Evolutionary conservation across 163 green algal genomes (phyloP).

Genomic region (Coccomyxa subellipsoidea): DNA sequence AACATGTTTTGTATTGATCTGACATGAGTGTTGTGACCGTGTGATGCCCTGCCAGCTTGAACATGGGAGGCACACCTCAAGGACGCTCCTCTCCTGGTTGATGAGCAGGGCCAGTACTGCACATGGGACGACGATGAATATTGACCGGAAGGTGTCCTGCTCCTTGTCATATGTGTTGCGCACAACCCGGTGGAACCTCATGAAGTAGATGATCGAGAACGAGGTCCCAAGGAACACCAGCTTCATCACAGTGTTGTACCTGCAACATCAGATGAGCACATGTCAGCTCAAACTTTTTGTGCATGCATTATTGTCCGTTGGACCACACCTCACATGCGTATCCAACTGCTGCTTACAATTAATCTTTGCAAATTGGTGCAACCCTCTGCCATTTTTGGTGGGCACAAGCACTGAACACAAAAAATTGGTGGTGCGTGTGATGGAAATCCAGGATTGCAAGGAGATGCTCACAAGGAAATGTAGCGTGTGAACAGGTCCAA

Average conservation of each 20-base stretch:
- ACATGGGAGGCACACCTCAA: conserved; percentile 80
- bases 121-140: conserved; percentile 53
- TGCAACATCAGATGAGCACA: conserved; percentile 21
- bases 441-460: background rate
- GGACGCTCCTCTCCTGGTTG: conserved; percentile 64
- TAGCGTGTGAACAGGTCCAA: conserved; percentile 94
- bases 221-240: conserved; percentile 90
- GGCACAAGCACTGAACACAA: background rate
- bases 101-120: conserved; percentile 78
- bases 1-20: too few species aligned
- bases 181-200: conserved; percentile 79
- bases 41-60: too few species aligned
- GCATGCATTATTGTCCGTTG: background rate
- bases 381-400: background rate
- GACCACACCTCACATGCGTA: background rate
- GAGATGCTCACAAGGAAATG: conserved; percentile 77
- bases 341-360: too few species aligned
- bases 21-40: too few species aligned
- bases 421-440: background rate
- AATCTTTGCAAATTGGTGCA: too few species aligned
- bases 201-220: conserved; percentile 89
- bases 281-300: too few species aligned
- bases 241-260: conserved; percentile 99
- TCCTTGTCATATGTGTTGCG: conserved; percentile 93
- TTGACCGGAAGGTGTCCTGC: conserved; percentile 91